These are phyloP conservation scores for Penicillium sp. DNA, from an alignment of 2,329 filamentous ascomycete genomes.

Conservation along the genomic window DNA sequence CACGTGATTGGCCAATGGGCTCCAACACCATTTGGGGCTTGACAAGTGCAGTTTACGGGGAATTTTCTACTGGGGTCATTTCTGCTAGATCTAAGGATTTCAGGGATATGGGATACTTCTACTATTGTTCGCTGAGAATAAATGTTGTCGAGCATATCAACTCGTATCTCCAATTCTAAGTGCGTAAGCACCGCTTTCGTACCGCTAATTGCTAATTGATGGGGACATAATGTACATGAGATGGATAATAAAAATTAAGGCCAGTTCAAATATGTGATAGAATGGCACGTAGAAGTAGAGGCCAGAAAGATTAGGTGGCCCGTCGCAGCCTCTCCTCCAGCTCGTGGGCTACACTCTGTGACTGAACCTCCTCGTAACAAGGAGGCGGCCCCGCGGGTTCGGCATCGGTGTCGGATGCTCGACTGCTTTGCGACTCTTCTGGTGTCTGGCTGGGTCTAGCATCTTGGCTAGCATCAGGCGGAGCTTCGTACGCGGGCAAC, in stretches of 20 bases:
- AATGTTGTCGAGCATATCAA: neutral
- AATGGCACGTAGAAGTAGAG: neutral
- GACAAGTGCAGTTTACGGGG: neutral
- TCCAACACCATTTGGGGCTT: neutral
- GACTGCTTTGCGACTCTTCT: conserved; percentile 18
- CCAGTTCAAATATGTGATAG: neutral
- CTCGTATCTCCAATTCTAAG: conserved; percentile 2
- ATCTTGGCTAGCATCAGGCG: conserved; percentile 34
- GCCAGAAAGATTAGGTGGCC: conserved; percentile 21
- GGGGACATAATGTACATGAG: conserved; percentile 18
- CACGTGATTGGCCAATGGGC: conserved; percentile 40
- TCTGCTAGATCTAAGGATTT: neutral
- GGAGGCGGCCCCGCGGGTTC: conserved; percentile 73
- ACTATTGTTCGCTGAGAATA: neutral
- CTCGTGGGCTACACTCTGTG: conserved; percentile 71
- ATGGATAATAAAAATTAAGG: neutral
- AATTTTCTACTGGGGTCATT: neutral
- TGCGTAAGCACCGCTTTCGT: conserved; percentile 9
- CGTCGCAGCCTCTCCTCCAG: conserved; percentile 58
- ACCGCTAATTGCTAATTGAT: conserved; percentile 11
- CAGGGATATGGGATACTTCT: too few species aligned
- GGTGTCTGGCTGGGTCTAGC: conserved; percentile 8
- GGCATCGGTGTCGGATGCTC: conserved; percentile 31
- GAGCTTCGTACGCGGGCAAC: conserved; percentile 78
- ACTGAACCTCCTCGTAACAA: conserved; percentile 87